Base-by-base conservation (phyloP, 768 basidiomycete species). In the Scleroderma bovista region DNA sequence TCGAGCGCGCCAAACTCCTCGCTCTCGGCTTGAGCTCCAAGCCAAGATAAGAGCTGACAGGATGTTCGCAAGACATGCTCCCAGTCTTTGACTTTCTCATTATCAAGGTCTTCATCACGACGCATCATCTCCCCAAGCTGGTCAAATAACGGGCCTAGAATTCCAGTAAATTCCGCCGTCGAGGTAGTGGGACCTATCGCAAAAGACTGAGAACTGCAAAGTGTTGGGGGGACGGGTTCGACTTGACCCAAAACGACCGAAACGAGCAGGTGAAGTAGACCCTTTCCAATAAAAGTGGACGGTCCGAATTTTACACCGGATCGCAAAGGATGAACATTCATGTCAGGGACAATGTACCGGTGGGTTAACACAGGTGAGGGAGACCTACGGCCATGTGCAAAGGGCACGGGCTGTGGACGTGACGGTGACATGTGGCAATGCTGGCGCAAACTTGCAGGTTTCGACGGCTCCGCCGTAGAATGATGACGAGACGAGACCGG, bases 191-290 rank as follows among this genome's bases (percentile, higher is more conserved):
- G 66, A 15, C 70, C 69, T 23, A 86, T 59, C 26, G 71, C 63
- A 43, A 78, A 69, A 37, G 74, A 75, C 26, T 68, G 68, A 26
- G 72, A 50, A 36, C 62, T 58, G 41, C 68, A 64, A 13, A 61
- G 50, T 1, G 54, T 55, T 3, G 75, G 75, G 11, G 61, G 46
- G 12, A 59, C 51, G 10, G 57, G 46, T 22, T 69, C 63, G 5
- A 56, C 50, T 7, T 52, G 49, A 26, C 65, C 59, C 19, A 65
- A 61, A 17, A 74, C 52, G 45, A 73, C 45, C n/a, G 70, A 58
- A 43, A 82, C 51, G 15, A 90, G 72, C 20, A 84, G 78, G 49
- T 73, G 63, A 16, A 93, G 75, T 58, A 75, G 71, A 1, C 86
- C 85, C 50, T 72, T 80, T 8, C 75, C 77, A 39, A 84, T 73